These are phyloP conservation scores for Linnemannia zychae DNA, from an alignment of 192 early-diverging fungal genomes.

Conservation along the genomic window DNA sequence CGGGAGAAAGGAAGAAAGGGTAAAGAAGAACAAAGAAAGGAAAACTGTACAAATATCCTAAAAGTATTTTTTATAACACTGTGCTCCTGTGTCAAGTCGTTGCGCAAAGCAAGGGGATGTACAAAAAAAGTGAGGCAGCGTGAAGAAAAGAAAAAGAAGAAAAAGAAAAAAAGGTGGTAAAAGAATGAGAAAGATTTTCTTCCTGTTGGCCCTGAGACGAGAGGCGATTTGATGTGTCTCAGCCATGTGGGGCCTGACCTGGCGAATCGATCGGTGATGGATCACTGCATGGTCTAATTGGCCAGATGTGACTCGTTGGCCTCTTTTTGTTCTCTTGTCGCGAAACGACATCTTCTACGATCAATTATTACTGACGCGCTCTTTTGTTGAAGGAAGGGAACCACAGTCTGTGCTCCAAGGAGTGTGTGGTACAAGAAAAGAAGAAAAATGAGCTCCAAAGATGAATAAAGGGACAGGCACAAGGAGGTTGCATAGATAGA, in stretches of 20 bases:
- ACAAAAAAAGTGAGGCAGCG: too few relatives aligned
- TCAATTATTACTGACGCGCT: neutral
- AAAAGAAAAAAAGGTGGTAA: neutral
- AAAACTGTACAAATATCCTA: neutral
- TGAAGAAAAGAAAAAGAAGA: neutral
- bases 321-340: neutral
- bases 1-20: neutral
- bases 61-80: too few relatives aligned
- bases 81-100: too few relatives aligned
- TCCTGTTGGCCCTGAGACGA: neutral
- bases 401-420: neutral
- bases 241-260: neutral
- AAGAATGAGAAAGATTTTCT: neutral
- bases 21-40: neutral
- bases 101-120: too few relatives aligned
- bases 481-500: neutral
- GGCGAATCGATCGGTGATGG: neutral
- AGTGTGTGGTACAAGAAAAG: too few relatives aligned
- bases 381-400: neutral
- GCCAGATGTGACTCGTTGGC: neutral
- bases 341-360: neutral
- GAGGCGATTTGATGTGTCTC: slow-evolving; percentile 1
- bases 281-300: neutral
- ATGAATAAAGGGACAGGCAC: neutral
- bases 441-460: neutral